Base-by-base conservation (phyloP, 495 filamentous ascomycete genomes). In the Tetracladium setigerum region DNA sequence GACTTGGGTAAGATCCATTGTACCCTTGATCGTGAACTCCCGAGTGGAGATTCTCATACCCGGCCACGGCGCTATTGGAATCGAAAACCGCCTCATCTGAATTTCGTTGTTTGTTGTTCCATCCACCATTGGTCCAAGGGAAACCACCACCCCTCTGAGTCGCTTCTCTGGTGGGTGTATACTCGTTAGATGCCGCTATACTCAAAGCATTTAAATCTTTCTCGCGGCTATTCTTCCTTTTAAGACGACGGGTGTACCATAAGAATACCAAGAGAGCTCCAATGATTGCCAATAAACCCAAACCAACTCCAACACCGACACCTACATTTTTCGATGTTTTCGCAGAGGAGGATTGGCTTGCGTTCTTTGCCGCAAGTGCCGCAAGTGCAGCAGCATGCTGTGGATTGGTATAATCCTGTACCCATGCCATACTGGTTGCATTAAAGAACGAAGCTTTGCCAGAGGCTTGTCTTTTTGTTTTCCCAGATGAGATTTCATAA, bases 281-380 rank as follows among this genome's bases (percentile, higher is more conserved):
- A 3, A 80, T 53, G 6, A 81, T 59, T 2, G 79, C 69, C 4
- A 77, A 67, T 3, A 83, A 59, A 1, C 83, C 84, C 16, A 94
- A 30, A 6, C 82, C 83, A 1, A 95, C 50, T 0, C 91, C 88
- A n/a, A 81, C 71, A 6, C 86, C 88, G 0, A 95, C 69, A 7
- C 81, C 84, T 13, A 76, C 69, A 44, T 83, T 78, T 53, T 34
- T 53, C n/a, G 44, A n/a, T 10, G 43, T 48, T 12, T 41, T 47
- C 12, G 44, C 44, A 12, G 35, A 30, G n/a, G 42, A 15, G 14
- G 41, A 30, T 4, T 38, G 31, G 16, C 16, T 34, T 14, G 14
- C 24, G 4, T 18, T 10, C 5, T 27, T n/a, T 7, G 30, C 17
- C 32, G 53, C 18, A 40, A 34, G 31, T 11, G 47, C 38, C 7